phyloP scores from a whole-genome alignment of 352 stramenopile genomes.

The Phytophthora ramorum region DNA sequence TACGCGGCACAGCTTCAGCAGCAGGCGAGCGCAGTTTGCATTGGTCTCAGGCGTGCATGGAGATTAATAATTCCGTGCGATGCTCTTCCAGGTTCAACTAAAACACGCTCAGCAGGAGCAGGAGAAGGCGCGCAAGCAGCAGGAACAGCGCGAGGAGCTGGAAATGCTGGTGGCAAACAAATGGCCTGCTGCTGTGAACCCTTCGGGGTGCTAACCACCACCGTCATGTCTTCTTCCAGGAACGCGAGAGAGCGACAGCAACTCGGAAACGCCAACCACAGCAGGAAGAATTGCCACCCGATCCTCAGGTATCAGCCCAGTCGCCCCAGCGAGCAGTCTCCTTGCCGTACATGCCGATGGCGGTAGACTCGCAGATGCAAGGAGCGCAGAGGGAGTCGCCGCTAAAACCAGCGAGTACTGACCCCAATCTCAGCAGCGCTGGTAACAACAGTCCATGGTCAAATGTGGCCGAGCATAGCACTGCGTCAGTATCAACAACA shows the following conservation, averaged over 20 bases:
- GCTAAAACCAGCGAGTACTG: not conserved
- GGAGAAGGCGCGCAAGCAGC: conserved; percentile 43
- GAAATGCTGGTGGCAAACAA: conserved; percentile 40
- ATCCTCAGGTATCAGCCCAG: not conserved
- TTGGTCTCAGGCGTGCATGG: not conserved
- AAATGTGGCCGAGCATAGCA: not conserved
- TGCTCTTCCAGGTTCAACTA: conserved; percentile 32
- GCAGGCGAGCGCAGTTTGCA: conserved; percentile 40
- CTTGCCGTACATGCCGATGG: not conserved
- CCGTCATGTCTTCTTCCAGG: conserved; percentile 2
- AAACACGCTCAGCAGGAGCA: conserved; percentile 59
- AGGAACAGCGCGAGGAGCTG: conserved; percentile 62
- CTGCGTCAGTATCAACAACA: not conserved
- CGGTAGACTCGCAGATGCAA: conserved; percentile 8
- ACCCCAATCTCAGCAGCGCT: not conserved
- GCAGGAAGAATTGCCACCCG: conserved; percentile 5
- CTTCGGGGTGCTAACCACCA: not conserved
- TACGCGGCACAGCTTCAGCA: conserved; percentile 75
- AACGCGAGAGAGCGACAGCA: conserved; percentile 19
- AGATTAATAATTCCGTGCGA: not conserved
- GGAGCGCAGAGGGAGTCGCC: not conserved
- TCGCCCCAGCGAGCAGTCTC: conserved; percentile 4
- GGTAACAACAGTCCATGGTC: not conserved
- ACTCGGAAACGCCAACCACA: conserved; percentile 26
- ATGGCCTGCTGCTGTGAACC: not conserved